Evolutionary conservation across 2,329 filamentous ascomycete species (phyloP), one percentile per base, ranked within the genome.

Genomic region (Aureobasidium zeae): DNA sequence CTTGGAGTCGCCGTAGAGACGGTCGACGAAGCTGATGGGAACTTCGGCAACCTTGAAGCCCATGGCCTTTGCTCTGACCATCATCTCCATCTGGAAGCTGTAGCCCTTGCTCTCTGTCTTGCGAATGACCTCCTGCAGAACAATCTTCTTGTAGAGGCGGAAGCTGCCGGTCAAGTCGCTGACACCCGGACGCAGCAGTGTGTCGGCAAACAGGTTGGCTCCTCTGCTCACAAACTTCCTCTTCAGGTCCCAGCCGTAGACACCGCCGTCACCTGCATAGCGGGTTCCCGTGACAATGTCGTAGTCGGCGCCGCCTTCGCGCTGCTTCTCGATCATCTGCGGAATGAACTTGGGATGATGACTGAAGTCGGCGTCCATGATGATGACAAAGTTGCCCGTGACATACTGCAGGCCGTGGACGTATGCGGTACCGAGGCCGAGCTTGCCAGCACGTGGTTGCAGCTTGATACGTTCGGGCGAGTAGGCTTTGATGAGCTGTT

Each of bases 21-120:
- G 79, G 64, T 98, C 93, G 29, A 96, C 91, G 63, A 98, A 98
- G 17, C 78, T 85, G 54, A 98, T 98, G 10, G 91, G 91, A 49
- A 94, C 89, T 72, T 98, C 91, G 12, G 85, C 86, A 22, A 98
- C 89, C 26, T 81, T 84, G 69, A 78, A 94, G 1, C 91, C 89
- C 85, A 95, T 88, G 12, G 83, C 85, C 77, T 95, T 95, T 24
- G 91, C 91, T 49, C 88, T 76, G 7, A 96, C 89, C 81, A 95
- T 96, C 79, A 98, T 83, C 74, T 95, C 89, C 91, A 98, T 98
- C 77, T 98, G 91, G 73, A 98, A 98, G 29, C 84, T 89, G 64
- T 96, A 98, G 2, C 91, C 91, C 70, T 96, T 94, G 62, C 86
- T 91, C 73, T 95, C 83, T 7, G 87, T 95, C 65, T 76, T 86